Evolutionary conservation across 2,329 filamentous ascomycete genomes (phyloP).

Genomic region (Cladophialophora bantiana): DNA sequence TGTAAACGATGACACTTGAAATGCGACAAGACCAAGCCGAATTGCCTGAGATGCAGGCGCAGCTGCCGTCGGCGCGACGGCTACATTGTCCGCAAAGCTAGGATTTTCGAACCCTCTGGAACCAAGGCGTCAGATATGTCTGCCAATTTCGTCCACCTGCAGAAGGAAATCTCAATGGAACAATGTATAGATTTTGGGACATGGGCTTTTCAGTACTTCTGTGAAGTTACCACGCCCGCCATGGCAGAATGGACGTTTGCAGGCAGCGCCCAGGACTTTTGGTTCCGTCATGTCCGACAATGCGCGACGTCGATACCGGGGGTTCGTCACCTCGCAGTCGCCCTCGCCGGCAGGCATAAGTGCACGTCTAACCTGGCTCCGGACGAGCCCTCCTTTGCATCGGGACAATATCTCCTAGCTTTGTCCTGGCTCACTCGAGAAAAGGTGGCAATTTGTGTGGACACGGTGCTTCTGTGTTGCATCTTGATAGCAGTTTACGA

Average conservation of each 20-base stretch:
- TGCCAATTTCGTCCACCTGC: background rate
- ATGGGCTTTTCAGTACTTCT: slow-evolving; percentile 5
- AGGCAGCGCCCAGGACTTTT: background rate
- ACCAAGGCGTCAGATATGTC: background rate
- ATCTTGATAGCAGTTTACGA: slow-evolving; percentile 8
- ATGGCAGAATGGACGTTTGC: slow-evolving; percentile 9
- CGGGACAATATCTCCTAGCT: slow-evolving; percentile 1
- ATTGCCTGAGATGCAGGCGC: background rate
- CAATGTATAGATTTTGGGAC: background rate
- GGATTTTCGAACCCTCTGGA: background rate
- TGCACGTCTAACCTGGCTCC: background rate
- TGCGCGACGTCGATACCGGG: slow-evolving; percentile 3
- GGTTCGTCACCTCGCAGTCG: slow-evolving; percentile 2
- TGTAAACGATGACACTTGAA: background rate
- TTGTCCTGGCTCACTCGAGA: slow-evolving; percentile 2
- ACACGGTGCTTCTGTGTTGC: slow-evolving; percentile 12
- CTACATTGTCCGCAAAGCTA: background rate
- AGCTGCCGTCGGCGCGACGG: slow-evolving; percentile 2
- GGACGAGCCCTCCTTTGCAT: slow-evolving; percentile 1
- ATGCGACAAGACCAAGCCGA: background rate
- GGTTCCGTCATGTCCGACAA: background rate
- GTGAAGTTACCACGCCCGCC: background rate
- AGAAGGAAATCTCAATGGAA: background rate
- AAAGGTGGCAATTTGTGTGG: background rate
- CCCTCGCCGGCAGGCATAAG: background rate